phyloP scores from a whole-genome alignment of 208 protist species.

The Phytomonas sp. region DNA sequence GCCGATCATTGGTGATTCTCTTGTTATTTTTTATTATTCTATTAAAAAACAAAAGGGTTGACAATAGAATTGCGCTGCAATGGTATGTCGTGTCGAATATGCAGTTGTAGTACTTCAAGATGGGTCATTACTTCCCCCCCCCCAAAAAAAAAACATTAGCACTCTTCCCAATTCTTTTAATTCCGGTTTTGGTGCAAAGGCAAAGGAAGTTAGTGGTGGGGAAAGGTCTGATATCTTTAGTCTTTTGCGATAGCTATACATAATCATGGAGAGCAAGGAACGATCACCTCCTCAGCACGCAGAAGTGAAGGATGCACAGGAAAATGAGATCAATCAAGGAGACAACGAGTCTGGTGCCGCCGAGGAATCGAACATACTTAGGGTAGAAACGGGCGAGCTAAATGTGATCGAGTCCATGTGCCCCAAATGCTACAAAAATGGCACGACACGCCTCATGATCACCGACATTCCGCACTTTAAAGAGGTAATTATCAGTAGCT shows the following conservation, averaged over 20 bases:
- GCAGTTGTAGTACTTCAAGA: background rate
- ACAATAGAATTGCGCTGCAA: background rate
- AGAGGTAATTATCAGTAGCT: slow-evolving; percentile 89
- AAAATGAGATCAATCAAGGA: background rate
- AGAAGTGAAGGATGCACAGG: background rate
- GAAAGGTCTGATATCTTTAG: background rate
- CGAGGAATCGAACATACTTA: slow-evolving; percentile 11
- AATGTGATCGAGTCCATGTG: slow-evolving; percentile 87
- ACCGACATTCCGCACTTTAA: slow-evolving; percentile 90
- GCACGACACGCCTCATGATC: slow-evolving; percentile 87
- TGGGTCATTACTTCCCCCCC: background rate
- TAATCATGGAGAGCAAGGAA: slow-evolving; percentile 1
- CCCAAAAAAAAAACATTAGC: slow-evolving; percentile 8
- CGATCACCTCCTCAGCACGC: background rate
- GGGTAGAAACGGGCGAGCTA: slow-evolving; percentile 82
- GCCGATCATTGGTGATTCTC: background rate
- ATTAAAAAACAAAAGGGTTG: background rate
- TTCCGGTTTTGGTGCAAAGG: background rate
- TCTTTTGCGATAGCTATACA: slow-evolving; percentile 6
- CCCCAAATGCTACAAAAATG: slow-evolving; percentile 75
- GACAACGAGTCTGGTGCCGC: background rate
- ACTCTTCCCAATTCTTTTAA: slow-evolving; percentile 6
- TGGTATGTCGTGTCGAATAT: background rate
- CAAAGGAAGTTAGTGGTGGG: background rate
- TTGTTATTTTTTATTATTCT: background rate